Base-by-base conservation (phyloP, 2,329 filamentous ascomycete species). In the Tolypocladium endophyticum region DNA sequence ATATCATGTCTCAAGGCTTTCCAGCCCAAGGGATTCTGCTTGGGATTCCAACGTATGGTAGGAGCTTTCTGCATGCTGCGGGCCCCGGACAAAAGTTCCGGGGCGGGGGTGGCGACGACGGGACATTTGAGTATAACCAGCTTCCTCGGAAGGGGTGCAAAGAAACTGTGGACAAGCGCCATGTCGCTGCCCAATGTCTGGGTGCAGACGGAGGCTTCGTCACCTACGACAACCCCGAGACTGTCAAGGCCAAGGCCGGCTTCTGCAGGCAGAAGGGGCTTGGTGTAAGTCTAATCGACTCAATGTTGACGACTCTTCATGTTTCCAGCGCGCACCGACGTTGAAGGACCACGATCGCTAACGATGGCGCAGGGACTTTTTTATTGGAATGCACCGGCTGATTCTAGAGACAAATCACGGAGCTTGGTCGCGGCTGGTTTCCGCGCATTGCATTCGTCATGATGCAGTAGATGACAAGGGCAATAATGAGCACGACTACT, bases 381-480 rank as follows among this genome's bases (percentile, higher is more conserved):
- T 71, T 94, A 92, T 72, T 92, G 88, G 87, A 86, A 87, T 58
- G 88, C 86, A n/a, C 87, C 87, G 18, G 85, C 83, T 3, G 90
- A 94, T 74, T 81, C 82, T 35, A 77, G 74, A 64, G 79, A 83
- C 58, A 79, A 77, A 62, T 79, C 81, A 57, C 77, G 83, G 57
- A 86, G 83, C 67, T 71, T 87, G 58, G 76, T 87, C 61, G 78
- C 80, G 55, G 75, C 83, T 23, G 84, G 84, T 6, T 87, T 86
- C 69, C 79, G 80, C 60, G 78, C 81, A 39, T 58, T 66, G 58
- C 64, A 66, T 53, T 61, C 70, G 45, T 71, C 69, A 23, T 72
- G 57, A 70, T 47, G 5, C 30, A 20, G 12, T 20, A n/a, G 12
- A 0, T 35, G n/a, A 20, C 50, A 23, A 2, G 30, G 20, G 12